A percentile compares a stretch with the other conserved stretches of the same genome.
Conservation (phyloP, 1,139 yeast genomes). For the Lodderomyces theae region DNA sequence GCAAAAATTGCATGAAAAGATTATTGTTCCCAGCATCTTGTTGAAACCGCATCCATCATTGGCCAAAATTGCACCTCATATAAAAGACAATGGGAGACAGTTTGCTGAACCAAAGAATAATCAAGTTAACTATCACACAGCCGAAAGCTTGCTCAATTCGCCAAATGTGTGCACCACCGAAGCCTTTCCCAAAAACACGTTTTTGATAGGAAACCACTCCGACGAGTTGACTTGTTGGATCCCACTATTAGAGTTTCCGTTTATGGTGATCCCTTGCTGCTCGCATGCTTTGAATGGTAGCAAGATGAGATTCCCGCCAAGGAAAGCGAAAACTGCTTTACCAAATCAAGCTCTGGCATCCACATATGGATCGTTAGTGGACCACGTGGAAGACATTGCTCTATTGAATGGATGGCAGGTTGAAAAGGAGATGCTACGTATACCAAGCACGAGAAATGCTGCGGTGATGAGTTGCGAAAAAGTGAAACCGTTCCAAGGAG, state of each 20-base stretch:
- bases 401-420: constrained; percentile 75
- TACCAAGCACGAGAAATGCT: constrained; percentile 92
- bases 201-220: constrained; percentile 90
- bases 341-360: constrained; percentile 31
- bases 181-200: constrained; percentile 66
- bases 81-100: constrained; percentile 57
- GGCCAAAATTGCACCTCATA: constrained; percentile 49
- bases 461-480: constrained; percentile 70
- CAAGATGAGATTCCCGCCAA: constrained; percentile 59
- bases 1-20: constrained; percentile 62
- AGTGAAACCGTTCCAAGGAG: constrained; percentile 20
- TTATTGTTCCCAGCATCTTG: constrained; percentile 71
- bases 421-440: constrained; percentile 82
- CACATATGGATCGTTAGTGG: constrained; percentile 79
- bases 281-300: constrained; percentile 84
- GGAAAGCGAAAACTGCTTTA: constrained; percentile 15
- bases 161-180: constrained; percentile 62
- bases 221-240: constrained; percentile 97
- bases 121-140: constrained; percentile 37
- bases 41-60: constrained; percentile 68
- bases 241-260: constrained; percentile 82
- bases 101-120: constrained; percentile 34
- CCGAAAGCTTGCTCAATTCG: constrained; percentile 51
- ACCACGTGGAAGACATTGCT: constrained; percentile 75
- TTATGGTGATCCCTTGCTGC: constrained; percentile 93